Evolutionary conservation across 176 grass and related monocot species (phyloP).

Genomic region (Dactylis glomerata): DNA sequence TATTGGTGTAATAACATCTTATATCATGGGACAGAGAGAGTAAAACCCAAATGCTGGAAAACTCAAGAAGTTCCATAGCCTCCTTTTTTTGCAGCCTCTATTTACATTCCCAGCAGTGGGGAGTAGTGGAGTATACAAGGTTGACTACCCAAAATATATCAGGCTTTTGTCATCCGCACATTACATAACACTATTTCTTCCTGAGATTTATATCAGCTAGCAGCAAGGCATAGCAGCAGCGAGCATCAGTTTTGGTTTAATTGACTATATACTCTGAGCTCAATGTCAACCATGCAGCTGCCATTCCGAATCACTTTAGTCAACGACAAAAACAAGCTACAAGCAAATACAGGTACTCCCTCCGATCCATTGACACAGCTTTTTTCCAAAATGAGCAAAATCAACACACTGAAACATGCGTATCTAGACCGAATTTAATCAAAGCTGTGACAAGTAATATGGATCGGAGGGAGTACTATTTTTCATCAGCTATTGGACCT

Average conservation of each 20-base stretch:
- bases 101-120: neutral
- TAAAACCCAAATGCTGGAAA: neutral
- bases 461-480: no score
- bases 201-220: constrained; percentile 1
- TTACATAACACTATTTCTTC: neutral
- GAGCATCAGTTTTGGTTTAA: neutral
- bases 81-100: constrained; percentile 2
- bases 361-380: no score
- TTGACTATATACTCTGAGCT: neutral
- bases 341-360: neutral
- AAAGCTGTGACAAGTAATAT: no score
- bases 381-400: no score
- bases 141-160: neutral
- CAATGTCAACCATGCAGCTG: neutral
- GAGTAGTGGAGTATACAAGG: neutral
- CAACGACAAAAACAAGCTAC: neutral
- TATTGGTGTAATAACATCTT: no score
- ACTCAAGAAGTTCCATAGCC: neutral
- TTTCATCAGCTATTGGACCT: neutral
- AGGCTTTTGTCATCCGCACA: neutral
- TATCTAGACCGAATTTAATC: no score
- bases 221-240: neutral
- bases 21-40: no score
- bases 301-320: neutral
- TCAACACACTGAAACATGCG: no score